A percentile compares a stretch with the other conserved stretches of the same genome.
phyloP scores from a whole-genome alignment of 2,329 filamentous ascomycete species.

The Macrophomina pseudophaseolina region DNA sequence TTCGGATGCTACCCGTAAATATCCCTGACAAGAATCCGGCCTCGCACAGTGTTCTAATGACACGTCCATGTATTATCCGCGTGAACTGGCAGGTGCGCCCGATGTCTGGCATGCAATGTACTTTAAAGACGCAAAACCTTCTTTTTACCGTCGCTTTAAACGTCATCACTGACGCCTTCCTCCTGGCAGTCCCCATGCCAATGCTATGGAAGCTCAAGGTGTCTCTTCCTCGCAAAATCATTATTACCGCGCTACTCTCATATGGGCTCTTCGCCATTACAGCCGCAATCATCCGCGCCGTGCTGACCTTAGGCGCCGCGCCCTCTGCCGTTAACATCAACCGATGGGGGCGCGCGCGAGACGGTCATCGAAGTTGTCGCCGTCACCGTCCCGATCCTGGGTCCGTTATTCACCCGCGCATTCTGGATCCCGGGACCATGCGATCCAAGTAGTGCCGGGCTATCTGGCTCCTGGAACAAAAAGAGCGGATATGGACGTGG shows the following conservation, averaged over 20 bases:
- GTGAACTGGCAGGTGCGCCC: slow-evolving; percentile 39
- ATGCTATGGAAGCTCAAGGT: slow-evolving; percentile 42
- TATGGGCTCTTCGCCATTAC: slow-evolving; percentile 45
- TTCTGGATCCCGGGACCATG: slow-evolving; percentile 35
- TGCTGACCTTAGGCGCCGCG: slow-evolving; percentile 36
- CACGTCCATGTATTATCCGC: slow-evolving; percentile 18
- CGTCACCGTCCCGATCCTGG: slow-evolving; percentile 44
- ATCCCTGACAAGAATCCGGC: neutral
- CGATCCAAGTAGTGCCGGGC: too few relatives aligned
- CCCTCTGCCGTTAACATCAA: slow-evolving; percentile 43
- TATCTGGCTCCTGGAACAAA: too few relatives aligned
- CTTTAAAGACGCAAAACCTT: slow-evolving; percentile 39
- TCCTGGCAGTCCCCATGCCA: slow-evolving; percentile 42
- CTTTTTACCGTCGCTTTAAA: slow-evolving; percentile 35
- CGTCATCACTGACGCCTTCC: slow-evolving; percentile 40
- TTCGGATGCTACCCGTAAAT: slow-evolving; percentile 35
- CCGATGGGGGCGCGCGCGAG: slow-evolving; percentile 44
- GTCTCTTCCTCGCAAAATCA: slow-evolving; percentile 39
- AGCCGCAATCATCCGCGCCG: slow-evolving; percentile 42
- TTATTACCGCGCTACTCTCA: slow-evolving; percentile 39
- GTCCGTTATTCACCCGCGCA: slow-evolving; percentile 36
- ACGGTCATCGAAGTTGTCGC: slow-evolving; percentile 45
- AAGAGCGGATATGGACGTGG: too few relatives aligned
- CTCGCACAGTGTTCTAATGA: neutral
- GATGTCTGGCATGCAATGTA: slow-evolving; percentile 36